These are phyloP conservation scores for Mrakiaceae sp. DNA, from an alignment of 1,284 basidiomycete species.

Conservation along the genomic window DNA sequence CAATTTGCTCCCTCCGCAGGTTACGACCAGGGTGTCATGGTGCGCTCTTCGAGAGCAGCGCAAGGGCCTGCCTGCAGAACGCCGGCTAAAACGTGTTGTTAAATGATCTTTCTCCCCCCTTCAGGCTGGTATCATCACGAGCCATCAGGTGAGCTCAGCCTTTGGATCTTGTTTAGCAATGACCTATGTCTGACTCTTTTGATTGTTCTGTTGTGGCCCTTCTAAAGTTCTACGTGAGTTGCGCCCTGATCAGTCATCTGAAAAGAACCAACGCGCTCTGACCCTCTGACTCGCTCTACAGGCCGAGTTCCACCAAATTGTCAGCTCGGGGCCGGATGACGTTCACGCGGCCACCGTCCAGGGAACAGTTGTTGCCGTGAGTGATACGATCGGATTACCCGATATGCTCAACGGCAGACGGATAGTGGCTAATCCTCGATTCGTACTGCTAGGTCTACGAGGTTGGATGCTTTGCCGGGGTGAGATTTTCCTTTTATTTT, in stretches of 20 bases:
- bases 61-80: conserved; percentile 9
- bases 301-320: conserved; percentile 18
- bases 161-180: conserved; percentile 19
- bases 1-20: neutral
- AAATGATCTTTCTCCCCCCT: neutral
- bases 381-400: neutral
- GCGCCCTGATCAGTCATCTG: too few species aligned
- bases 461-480: conserved; percentile 30
- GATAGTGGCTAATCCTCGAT: too few species aligned
- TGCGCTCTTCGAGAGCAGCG: too few species aligned
- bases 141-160: conserved; percentile 34
- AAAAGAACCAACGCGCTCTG: conserved; percentile 4
- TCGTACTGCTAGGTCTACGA: conserved; percentile 24
- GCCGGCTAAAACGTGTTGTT: neutral
- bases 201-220: too few species aligned
- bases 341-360: conserved; percentile 36
- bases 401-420: too few species aligned
- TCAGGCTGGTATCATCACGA: conserved; percentile 34
- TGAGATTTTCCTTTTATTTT: conserved; percentile 4
- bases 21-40: conserved; percentile 15
- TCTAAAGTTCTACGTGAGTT: conserved; percentile 17
- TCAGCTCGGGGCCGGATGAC: conserved; percentile 24
- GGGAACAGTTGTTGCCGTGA: conserved; percentile 32
- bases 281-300: neutral
- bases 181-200: conserved; percentile 22